Evolutionary conservation across 805 yeast species (phyloP).

Genomic region (Priceomyces medius): DNA sequence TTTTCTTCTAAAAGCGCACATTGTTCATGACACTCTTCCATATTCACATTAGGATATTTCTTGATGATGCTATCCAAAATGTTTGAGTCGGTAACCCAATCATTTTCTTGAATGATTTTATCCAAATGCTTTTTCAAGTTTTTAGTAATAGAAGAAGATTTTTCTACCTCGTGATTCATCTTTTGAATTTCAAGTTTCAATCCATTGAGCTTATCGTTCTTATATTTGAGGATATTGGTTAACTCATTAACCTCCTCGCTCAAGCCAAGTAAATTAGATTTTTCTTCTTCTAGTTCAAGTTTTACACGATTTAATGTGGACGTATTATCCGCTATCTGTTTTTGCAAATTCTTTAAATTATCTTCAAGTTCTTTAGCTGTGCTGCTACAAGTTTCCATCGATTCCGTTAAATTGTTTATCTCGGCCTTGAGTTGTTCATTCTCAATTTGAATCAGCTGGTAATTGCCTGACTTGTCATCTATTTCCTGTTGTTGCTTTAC

Average conservation of each 20-base stretch:
- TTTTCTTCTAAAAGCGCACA: slow-evolving; percentile 55
- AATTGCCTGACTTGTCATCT: slow-evolving; percentile 49
- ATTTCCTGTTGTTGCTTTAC: slow-evolving; percentile 40
- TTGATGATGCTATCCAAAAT: slow-evolving; percentile 55
- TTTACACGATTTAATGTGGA: slow-evolving; percentile 18
- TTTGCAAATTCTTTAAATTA: slow-evolving; percentile 14
- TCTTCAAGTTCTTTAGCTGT: slow-evolving; percentile 29
- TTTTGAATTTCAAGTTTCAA: slow-evolving; percentile 53
- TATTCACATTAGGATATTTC: slow-evolving; percentile 61
- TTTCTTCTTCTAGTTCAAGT: slow-evolving; percentile 51
- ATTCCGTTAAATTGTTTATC: slow-evolving; percentile 43
- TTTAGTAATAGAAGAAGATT: slow-evolving; percentile 38
- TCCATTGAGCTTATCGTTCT: slow-evolving; percentile 45
- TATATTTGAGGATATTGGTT: slow-evolving; percentile 42
- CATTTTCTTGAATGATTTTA: slow-evolving; percentile 51
- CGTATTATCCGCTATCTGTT: slow-evolving; percentile 24
- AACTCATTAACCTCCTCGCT: slow-evolving; percentile 75
- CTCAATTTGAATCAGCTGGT: slow-evolving; percentile 66
- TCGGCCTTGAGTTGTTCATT: slow-evolving; percentile 68
- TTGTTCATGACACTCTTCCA: slow-evolving; percentile 61
- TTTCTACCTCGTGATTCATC: slow-evolving; percentile 54
- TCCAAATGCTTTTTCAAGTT: slow-evolving; percentile 41
- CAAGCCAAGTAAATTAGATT: slow-evolving; percentile 59
- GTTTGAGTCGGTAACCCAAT: slow-evolving; percentile 72
- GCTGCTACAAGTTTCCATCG: slow-evolving; percentile 33